Percentiles rank a stretch among this genome's conserved stretches.
These are phyloP conservation scores for Exophiala lecanii-corni DNA, from an alignment of 2,329 filamentous ascomycete genomes.

Conservation along the genomic window DNA sequence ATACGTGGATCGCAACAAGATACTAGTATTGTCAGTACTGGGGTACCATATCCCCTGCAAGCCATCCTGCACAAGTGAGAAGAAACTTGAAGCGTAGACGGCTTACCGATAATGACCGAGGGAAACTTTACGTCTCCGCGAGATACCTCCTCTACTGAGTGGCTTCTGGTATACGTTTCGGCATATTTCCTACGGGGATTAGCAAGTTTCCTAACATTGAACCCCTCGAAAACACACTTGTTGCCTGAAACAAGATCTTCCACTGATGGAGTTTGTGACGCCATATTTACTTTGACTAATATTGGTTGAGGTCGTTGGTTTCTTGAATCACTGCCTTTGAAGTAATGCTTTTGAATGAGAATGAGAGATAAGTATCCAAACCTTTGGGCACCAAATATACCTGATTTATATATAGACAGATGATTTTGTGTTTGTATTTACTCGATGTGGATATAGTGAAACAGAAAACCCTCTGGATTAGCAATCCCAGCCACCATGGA, in stretches of 20 bases:
- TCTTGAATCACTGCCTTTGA: too few relatives aligned
- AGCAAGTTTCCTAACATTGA: neutral
- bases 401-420: too few relatives aligned
- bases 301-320: too few relatives aligned
- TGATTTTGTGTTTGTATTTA: too few relatives aligned
- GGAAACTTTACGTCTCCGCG: conserved; percentile 1
- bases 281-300: neutral
- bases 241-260: neutral
- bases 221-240: neutral
- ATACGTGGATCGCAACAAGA: neutral
- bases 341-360: too few relatives aligned
- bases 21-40: neutral
- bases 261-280: neutral
- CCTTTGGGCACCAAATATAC: too few relatives aligned
- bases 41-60: neutral
- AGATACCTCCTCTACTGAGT: neutral
- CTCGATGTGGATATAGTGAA: too few relatives aligned
- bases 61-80: neutral
- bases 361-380: too few relatives aligned
- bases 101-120: neutral
- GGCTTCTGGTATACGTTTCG: neutral
- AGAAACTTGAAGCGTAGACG: neutral
- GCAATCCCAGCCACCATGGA: too few relatives aligned
- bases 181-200: conserved; percentile 1
- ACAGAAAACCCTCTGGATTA: too few relatives aligned